A percentile compares a stretch with the other conserved stretches of the same genome.
These are phyloP conservation scores for Fusarium circinatum DNA, from an alignment of 2,329 filamentous ascomycete species.

Conservation along the genomic window DNA sequence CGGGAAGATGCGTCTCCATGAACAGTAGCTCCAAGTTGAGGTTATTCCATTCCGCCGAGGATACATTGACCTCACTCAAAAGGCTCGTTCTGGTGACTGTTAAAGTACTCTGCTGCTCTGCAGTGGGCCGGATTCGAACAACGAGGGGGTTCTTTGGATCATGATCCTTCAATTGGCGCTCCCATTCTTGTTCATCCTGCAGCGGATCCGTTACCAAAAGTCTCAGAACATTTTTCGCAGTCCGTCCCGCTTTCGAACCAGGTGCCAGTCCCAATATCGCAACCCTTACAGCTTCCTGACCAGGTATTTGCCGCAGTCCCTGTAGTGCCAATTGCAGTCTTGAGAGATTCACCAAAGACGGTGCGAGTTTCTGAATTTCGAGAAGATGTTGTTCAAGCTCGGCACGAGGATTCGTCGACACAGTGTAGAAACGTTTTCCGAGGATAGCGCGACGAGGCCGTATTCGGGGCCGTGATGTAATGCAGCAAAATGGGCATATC, in stretches of 20 bases:
- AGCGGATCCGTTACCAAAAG: constrained; percentile 78
- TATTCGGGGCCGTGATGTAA: constrained; percentile 36
- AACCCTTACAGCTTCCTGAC: constrained; percentile 67
- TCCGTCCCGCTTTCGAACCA: constrained; percentile 53
- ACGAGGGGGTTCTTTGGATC: constrained; percentile 68
- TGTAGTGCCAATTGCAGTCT: constrained; percentile 76
- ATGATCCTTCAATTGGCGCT: constrained; percentile 66
- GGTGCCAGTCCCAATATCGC: constrained; percentile 63
- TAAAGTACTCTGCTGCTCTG: constrained; percentile 45
- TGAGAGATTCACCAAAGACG: constrained; percentile 73
- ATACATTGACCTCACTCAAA: constrained; percentile 69
- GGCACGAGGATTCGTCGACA: constrained; percentile 51
- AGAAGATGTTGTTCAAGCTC: constrained; percentile 69
- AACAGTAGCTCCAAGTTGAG: constrained; percentile 73
- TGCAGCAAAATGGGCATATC: constrained; percentile 49
- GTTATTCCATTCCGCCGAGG: constrained; percentile 69
- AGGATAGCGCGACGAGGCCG: constrained; percentile 38
- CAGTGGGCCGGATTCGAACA: constrained; percentile 61
- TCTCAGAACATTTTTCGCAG: constrained; percentile 73
- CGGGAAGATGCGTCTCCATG: constrained; percentile 59
- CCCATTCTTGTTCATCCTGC: constrained; percentile 71
- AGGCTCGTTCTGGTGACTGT: constrained; percentile 49
- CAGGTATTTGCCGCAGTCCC: constrained; percentile 67
- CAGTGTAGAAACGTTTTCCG: constrained; percentile 42
- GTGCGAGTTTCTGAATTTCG: constrained; percentile 69